Percentiles rank a stretch among this genome's conserved stretches.
Conservation (phyloP, 2,329 filamentous ascomycete genomes). For the Alternaria sp. region DNA sequence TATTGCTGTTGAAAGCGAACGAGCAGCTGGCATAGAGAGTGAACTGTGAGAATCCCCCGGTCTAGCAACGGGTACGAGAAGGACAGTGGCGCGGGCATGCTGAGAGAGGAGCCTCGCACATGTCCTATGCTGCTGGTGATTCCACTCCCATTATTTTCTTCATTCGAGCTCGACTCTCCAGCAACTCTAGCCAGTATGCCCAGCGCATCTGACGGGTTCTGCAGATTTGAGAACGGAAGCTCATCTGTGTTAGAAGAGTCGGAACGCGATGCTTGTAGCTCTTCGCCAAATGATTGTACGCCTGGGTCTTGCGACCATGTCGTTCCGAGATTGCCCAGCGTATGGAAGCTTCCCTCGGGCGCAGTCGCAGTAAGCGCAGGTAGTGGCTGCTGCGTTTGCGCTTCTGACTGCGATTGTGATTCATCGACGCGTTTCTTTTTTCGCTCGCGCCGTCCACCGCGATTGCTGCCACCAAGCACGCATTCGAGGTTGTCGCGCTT, state of each 20-base stretch:
- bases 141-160: slow-evolving; percentile 21
- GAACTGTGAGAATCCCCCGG: slow-evolving; percentile 53
- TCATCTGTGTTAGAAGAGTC: slow-evolving; percentile 46
- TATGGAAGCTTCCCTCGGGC: slow-evolving; percentile 50
- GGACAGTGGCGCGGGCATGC: slow-evolving; percentile 43
- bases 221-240: slow-evolving; percentile 54
- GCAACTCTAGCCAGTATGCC: slow-evolving; percentile 60
- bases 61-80: slow-evolving; percentile 56
- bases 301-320: slow-evolving; percentile 43
- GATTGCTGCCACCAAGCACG: slow-evolving; percentile 67
- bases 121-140: slow-evolving; percentile 18
- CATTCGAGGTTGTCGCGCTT: slow-evolving; percentile 67
- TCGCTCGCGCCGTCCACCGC: slow-evolving; percentile 66
- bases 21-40: slow-evolving; percentile 63
- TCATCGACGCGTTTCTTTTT: slow-evolving; percentile 55
- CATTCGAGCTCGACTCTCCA: slow-evolving; percentile 47
- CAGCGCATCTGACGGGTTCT: slow-evolving; percentile 60
- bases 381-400: slow-evolving; percentile 21
- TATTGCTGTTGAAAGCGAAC: slow-evolving; percentile 71
- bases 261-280: slow-evolving; percentile 39
- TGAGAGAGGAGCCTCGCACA: slow-evolving; percentile 23
- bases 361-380: slow-evolving; percentile 35
- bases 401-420: slow-evolving; percentile 9
- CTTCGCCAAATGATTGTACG: slow-evolving; percentile 29
- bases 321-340: slow-evolving; percentile 50